Percentiles rank a stretch among this genome's conserved stretches.
Evolutionary conservation across 768 basidiomycete genomes (phyloP).

Genomic region (Sistotremastrum suecicum): DNA sequence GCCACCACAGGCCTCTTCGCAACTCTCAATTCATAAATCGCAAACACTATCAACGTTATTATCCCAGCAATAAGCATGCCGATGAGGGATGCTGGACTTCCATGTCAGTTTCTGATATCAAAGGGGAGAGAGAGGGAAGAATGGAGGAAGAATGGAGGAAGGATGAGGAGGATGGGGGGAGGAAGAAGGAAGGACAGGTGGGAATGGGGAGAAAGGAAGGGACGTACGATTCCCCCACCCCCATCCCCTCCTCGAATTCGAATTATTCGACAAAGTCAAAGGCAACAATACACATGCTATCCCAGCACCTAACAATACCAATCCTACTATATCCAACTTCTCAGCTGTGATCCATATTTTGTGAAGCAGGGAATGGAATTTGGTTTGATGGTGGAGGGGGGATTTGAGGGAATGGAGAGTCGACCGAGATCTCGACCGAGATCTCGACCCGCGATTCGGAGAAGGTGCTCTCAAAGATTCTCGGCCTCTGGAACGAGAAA

Average conservation of each 20-base stretch:
- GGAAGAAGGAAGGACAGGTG: not conserved
- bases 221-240: conserved; percentile 35
- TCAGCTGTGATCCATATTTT: conserved; percentile 11
- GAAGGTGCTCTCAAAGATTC: no score
- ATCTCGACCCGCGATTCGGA: no score
- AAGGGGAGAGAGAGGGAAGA: no score
- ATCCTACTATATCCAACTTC: conserved; percentile 35
- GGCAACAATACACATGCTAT: conserved; percentile 41
- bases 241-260: conserved; percentile 25
- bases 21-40: conserved; percentile 33
- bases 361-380: no score
- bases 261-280: conserved; percentile 23
- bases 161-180: conserved; percentile 10
- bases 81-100: conserved; percentile 40
- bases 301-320: conserved; percentile 34
- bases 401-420: not conserved
- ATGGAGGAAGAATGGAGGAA: no score
- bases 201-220: not conserved
- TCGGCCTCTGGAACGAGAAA: no score
- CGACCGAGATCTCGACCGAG: no score
- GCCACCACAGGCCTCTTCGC: conserved; percentile 49
- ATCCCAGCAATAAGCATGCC: conserved; percentile 36
- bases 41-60: conserved; percentile 27
- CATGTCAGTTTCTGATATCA: no score
- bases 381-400: no score